Percentiles rank a stretch among this genome's conserved stretches.
These are phyloP conservation scores for Coriolopsis trogii DNA, from an alignment of 1,284 basidiomycete genomes.

Conservation along the genomic window DNA sequence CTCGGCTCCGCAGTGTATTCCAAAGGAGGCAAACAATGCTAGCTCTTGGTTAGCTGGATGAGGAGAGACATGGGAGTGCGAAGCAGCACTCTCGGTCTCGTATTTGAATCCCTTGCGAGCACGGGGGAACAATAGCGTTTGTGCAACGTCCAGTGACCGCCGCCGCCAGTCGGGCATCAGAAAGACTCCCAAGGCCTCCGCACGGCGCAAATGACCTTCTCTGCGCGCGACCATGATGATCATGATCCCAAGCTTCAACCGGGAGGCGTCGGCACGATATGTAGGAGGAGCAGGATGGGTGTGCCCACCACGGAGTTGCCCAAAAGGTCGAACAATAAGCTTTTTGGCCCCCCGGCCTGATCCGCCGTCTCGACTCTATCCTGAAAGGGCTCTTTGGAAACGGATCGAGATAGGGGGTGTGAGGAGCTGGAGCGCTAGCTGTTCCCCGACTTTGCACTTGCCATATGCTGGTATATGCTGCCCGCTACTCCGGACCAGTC, in stretches of 20 bases:
- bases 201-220: background rate
- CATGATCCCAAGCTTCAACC: background rate
- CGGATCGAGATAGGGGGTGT: too few species aligned
- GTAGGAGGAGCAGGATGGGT: constrained; percentile 1
- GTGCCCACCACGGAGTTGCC: background rate
- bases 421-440: too few species aligned
- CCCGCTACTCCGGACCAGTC: too few species aligned
- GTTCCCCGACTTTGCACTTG: too few species aligned
- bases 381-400: too few species aligned
- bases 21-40: too few species aligned
- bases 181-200: background rate
- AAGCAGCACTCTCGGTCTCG: background rate
- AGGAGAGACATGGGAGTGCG: background rate
- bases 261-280: background rate
- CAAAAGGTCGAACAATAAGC: constrained; percentile 22
- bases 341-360: too few species aligned
- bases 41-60: background rate
- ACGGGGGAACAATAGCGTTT: constrained; percentile 1
- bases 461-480: too few species aligned
- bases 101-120: background rate
- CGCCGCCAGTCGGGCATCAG: background rate
- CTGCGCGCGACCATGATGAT: background rate
- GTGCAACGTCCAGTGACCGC: background rate
- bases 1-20: too few species aligned
- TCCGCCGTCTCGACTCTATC: too few species aligned